A percentile compares a stretch with the other conserved stretches of the same genome.
Evolutionary conservation across 495 filamentous ascomycete genomes (phyloP).

Genomic region (Cercophora scortea): DNA sequence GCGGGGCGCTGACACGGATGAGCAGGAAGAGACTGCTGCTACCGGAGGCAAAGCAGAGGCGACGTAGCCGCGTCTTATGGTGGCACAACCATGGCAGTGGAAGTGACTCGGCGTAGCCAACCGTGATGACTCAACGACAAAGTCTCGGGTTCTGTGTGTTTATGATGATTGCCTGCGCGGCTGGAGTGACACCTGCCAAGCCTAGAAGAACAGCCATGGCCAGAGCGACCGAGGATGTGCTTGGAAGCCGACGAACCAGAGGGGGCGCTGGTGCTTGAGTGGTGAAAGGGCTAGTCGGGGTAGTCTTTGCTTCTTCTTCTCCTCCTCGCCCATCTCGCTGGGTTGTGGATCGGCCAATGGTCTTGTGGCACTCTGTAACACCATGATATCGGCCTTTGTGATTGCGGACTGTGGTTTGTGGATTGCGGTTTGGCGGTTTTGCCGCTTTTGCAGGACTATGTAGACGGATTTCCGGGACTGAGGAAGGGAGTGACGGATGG

Average conservation of each 20-base stretch:
- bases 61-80: conserved; percentile 10
- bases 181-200: conserved; percentile 18
- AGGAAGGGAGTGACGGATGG: too few relatives aligned
- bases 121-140: conserved; percentile 7
- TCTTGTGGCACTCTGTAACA: background rate
- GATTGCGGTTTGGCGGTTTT: too few relatives aligned
- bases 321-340: background rate
- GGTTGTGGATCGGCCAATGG: background rate
- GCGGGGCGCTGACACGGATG: background rate
- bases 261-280: background rate
- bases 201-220: conserved; percentile 3
- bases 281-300: background rate
- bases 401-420: too few relatives aligned
- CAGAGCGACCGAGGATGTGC: background rate
- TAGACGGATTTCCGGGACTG: too few relatives aligned
- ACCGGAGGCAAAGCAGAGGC: background rate
- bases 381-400: background rate
- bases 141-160: background rate
- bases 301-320: background rate
- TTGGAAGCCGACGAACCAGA: background rate
- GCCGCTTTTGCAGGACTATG: too few relatives aligned
- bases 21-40: too few relatives aligned
- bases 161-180: conserved; percentile 4
- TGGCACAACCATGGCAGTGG: conserved; percentile 8
- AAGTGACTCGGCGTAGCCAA: conserved; percentile 6